phyloP scores from a whole-genome alignment of 73 alveolate species.

The Paramecium tetraurelia region DNA sequence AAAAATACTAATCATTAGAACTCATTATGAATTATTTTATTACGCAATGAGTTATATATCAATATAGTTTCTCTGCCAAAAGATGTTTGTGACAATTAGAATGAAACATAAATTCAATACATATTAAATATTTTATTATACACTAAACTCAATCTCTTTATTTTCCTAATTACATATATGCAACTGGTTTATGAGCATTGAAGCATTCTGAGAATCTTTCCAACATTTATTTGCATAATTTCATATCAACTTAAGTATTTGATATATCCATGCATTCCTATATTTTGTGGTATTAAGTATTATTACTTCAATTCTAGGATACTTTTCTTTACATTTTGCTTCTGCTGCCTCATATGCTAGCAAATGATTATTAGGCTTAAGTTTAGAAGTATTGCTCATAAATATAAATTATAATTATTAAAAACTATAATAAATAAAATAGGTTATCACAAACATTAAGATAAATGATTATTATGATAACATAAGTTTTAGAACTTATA shows the following conservation, averaged over 20 bases:
- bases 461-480: neutral
- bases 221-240: neutral
- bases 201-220: slow-evolving; percentile 21
- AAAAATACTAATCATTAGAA: too few relatives aligned
- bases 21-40: too few relatives aligned
- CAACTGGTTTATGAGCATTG: neutral
- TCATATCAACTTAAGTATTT: neutral
- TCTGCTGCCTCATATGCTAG: slow-evolving; percentile 13
- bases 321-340: neutral
- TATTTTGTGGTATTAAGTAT: neutral
- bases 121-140: neutral
- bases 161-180: neutral
- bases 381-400: neutral
- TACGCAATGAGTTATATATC: neutral
- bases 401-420: neutral
- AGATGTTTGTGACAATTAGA: neutral
- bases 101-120: neutral
- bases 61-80: too few relatives aligned
- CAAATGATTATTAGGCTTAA: neutral
- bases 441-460: neutral
- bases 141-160: neutral
- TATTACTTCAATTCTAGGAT: neutral
- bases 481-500: neutral
- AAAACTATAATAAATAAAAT: neutral
- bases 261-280: slow-evolving; percentile 40